Evolutionary conservation across 192 early-diverging fungal species (phyloP), one percentile per base, ranked within the genome.

Genomic region (Pilobolus umbonatus): DNA sequence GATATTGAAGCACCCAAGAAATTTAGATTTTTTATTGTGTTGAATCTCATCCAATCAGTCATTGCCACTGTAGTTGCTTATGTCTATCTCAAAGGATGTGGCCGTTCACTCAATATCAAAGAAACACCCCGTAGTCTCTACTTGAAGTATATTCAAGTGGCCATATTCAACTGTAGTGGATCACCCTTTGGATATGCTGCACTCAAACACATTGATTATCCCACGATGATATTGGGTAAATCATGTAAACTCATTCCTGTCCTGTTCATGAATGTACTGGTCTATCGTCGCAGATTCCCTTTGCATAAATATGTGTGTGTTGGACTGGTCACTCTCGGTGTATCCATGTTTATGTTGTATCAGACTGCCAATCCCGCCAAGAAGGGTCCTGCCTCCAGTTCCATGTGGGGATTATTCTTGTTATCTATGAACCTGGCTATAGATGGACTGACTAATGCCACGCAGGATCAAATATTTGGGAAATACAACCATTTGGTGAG

Each of bases 181-280:
- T 86, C 92, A 4, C 92, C 88, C 5, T 97, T 99, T 68, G 94
- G 94, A 5, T 99, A 96, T 78, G 89, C 87, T 28, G 80, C 94
- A 32, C 74, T 99, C 39, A 84, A 86, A 36, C 90, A 96, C 67
- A 91, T 99, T 58, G 94, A 99, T 74, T 99, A 96, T 70, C 95
- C 94, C 26, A 97, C 96, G 9, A 85, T 96, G 83, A 95, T 97
- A 38, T 74, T 99, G 25, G 93, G 94, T 32, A 96, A 96, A 67
- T 94, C 94, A 25, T 95, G 94, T 77, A 97, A 97, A 63, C 82
- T 99, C 50, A 82, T 99, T 17, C 96, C 96, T 4, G 94, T 98
- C 14, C 81, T 98, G 77, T 48, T 93, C 43, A 98, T 98, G 96
- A 93, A 92, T 72, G 85, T 91, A 53, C 42, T 98, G 25, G 76